Conservation (phyloP, 108 stramenopile genomes). For the Nitzschia sp. region DNA sequence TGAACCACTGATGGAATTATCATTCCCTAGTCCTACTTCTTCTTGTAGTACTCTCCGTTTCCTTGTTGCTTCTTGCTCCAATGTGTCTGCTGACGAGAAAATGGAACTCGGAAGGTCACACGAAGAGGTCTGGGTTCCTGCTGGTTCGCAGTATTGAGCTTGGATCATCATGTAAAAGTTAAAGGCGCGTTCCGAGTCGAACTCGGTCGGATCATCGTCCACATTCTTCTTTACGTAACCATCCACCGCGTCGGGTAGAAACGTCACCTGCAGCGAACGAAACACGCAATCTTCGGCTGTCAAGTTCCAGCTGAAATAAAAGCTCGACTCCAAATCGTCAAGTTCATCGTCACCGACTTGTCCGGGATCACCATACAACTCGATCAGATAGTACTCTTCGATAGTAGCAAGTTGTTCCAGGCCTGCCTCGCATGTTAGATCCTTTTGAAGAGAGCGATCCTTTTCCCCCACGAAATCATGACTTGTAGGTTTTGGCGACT, state of each 20-base stretch:
- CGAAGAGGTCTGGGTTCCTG: too few relatives aligned
- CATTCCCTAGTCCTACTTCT: background rate
- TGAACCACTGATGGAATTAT: too few relatives aligned
- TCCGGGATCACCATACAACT: background rate
- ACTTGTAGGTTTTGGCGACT: too few relatives aligned
- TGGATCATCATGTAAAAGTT: background rate
- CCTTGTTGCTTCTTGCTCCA: background rate
- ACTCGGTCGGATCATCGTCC: background rate
- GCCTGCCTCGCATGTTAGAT: background rate
- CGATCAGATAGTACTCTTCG: background rate
- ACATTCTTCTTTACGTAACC: background rate
- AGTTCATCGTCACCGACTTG: background rate
- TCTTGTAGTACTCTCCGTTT: background rate
- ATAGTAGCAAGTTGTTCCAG: background rate
- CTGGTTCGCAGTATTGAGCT: background rate
- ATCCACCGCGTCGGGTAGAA: background rate
- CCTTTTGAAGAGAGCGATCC: background rate
- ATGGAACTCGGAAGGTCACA: background rate
- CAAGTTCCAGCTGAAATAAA: background rate
- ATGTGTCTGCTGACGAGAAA: background rate
- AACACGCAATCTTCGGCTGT: background rate
- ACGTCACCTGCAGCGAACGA: background rate
- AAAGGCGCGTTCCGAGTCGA: background rate
- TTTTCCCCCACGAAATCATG: too few relatives aligned
- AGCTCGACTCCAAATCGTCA: background rate